Percentiles rank a stretch among this genome's conserved stretches.
Conservation (phyloP, 2,329 filamentous ascomycete genomes). For the Colletotrichum tropicicola region DNA sequence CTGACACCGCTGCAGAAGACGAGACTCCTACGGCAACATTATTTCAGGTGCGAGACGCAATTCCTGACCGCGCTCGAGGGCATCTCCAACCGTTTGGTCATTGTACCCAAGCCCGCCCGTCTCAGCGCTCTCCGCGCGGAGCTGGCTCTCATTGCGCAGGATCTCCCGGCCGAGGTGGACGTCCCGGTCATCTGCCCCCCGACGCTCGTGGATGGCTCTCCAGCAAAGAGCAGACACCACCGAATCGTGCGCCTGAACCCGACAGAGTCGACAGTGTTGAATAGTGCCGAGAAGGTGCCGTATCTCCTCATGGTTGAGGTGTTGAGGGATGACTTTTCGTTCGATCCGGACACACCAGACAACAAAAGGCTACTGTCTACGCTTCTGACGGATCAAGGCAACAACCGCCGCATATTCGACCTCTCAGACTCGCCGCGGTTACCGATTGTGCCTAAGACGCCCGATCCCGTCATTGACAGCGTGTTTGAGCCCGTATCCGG, state of each 20-base stretch:
- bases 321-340: slow-evolving; percentile 82
- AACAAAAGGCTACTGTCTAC: slow-evolving; percentile 72
- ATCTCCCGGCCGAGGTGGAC: slow-evolving; percentile 84
- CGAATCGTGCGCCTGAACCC: slow-evolving; percentile 86
- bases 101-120: slow-evolving; percentile 82
- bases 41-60: slow-evolving; percentile 83
- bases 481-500: slow-evolving; percentile 86
- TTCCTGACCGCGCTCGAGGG: slow-evolving; percentile 83
- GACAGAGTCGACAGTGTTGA: slow-evolving; percentile 84
- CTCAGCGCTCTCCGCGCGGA: slow-evolving; percentile 84
- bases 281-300: slow-evolving; percentile 87
- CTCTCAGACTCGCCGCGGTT: slow-evolving; percentile 71
- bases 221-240: slow-evolving; percentile 80
- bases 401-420: slow-evolving; percentile 71
- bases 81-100: slow-evolving; percentile 85
- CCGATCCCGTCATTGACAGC: slow-evolving; percentile 68
- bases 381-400: slow-evolving; percentile 65
- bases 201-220: slow-evolving; percentile 75
- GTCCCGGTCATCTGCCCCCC: slow-evolving; percentile 85
- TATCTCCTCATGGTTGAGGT: slow-evolving; percentile 89
- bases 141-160: slow-evolving; percentile 81
- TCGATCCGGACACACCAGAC: slow-evolving; percentile 77
- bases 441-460: slow-evolving; percentile 48
- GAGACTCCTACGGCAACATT: slow-evolving; percentile 80
- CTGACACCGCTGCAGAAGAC: slow-evolving; percentile 73